Conservation (phyloP, 2,329 filamentous ascomycete genomes). For the Neonectria hederae region DNA sequence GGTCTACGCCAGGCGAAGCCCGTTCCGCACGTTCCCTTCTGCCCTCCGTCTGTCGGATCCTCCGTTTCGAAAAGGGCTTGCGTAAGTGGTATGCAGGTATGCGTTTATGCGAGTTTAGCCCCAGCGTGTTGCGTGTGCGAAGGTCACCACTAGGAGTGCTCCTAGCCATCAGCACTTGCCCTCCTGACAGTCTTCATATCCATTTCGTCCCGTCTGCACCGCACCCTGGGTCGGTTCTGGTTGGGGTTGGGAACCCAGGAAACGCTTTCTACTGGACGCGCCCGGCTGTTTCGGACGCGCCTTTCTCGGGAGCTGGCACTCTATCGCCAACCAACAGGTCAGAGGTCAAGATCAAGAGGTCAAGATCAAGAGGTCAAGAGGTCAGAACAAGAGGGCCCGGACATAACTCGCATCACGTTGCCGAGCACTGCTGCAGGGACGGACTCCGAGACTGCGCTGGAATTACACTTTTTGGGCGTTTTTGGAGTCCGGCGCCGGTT, state of each 20-base stretch:
- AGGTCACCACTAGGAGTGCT: conserved; percentile 1
- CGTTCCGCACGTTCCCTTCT: conserved; percentile 22
- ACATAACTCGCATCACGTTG: conserved; percentile 7
- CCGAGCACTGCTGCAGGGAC: conserved; percentile 3
- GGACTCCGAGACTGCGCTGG: neutral
- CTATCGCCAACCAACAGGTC: conserved; percentile 27
- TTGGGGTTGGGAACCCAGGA: neutral
- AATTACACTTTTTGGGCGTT: neutral
- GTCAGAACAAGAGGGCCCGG: conserved; percentile 1
- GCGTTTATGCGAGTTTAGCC: conserved; percentile 14
- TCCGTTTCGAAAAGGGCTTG: conserved; percentile 22
- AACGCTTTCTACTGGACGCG: conserved; percentile 18
- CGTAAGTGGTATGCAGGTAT: conserved; percentile 3
- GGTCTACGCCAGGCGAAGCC: conserved; percentile 33
- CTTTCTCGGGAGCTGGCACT: conserved; percentile 17
- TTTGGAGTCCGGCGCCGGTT: neutral
- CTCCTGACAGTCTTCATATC: neutral
- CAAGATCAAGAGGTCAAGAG: neutral
- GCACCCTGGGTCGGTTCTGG: neutral
- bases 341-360: neutral
- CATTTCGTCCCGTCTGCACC: neutral
- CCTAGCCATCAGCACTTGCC: neutral
- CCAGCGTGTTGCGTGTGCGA: conserved; percentile 7
- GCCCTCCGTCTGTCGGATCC: conserved; percentile 24
- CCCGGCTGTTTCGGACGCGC: conserved; percentile 38